Evolutionary conservation across 2,329 filamentous ascomycete genomes (phyloP).

Genomic region (Diaporthe batatas): DNA sequence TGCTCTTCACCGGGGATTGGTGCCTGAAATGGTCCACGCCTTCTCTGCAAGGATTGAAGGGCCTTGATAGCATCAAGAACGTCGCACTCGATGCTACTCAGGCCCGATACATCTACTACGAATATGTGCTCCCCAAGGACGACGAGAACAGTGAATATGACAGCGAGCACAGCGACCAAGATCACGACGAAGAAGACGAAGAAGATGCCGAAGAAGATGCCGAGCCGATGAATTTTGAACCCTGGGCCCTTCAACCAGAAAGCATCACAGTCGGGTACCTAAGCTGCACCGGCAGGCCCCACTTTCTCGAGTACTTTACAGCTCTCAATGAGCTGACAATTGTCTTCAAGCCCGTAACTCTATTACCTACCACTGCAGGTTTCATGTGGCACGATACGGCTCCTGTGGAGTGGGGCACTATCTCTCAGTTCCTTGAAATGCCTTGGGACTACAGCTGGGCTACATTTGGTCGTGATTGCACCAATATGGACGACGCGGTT

Average conservation of each 20-base stretch:
- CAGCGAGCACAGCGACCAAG: not conserved
- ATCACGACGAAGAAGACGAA: not conserved
- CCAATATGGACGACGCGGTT: not conserved
- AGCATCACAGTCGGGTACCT: not conserved
- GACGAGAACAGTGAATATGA: not conserved
- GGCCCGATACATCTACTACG: not conserved
- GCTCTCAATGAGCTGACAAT: not conserved
- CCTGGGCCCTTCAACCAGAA: not conserved
- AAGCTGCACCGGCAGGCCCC: not conserved
- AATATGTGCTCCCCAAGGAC: not conserved
- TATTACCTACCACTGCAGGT: fast-evolving
- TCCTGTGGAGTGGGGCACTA: fast-evolving
- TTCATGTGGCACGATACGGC: fast-evolving
- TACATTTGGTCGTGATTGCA: not conserved
- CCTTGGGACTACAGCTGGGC: not conserved
- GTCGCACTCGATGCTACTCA: not conserved
- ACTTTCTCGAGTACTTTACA: not conserved
- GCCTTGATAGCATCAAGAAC: not conserved
- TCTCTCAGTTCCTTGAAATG: not conserved
- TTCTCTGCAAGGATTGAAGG: not conserved
- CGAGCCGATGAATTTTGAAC: not conserved
- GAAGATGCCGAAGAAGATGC: not conserved
- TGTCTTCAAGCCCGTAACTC: not conserved
- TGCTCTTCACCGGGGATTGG: not conserved
- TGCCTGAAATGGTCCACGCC: not conserved